Evolutionary conservation across 331 rosid genomes (phyloP).

Genomic region (Malus hybrid): DNA sequence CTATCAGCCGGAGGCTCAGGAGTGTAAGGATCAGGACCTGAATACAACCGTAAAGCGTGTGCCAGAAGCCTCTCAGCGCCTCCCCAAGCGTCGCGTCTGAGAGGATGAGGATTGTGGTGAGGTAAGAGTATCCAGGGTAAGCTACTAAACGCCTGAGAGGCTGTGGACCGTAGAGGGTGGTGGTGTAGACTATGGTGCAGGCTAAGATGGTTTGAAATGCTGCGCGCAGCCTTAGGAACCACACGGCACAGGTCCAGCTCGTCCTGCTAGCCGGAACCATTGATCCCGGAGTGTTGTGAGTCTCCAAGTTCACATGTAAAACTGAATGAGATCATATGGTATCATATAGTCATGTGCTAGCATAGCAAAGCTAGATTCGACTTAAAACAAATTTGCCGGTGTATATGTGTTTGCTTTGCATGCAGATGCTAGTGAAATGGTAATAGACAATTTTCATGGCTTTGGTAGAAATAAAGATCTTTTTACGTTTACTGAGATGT

Average conservation of each 20-base stretch:
- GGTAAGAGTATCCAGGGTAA: slow-evolving; percentile 68
- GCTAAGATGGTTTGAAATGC: slow-evolving; percentile 51
- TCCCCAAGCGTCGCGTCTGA: slow-evolving; percentile 56
- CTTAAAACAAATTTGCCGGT: not conserved
- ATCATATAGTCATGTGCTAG: too few relatives aligned
- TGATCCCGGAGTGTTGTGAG: not conserved
- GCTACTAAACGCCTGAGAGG: slow-evolving; percentile 24
- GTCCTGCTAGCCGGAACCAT: not conserved
- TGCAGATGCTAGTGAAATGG: not conserved
- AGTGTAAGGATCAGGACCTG: slow-evolving; percentile 52
- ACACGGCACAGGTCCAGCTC: slow-evolving; percentile 10
- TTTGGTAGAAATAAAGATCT: not conserved
- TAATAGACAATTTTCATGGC: not conserved
- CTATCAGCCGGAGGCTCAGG: slow-evolving; percentile 40
- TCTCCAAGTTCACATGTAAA: not conserved
- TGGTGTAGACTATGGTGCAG: slow-evolving; percentile 39
- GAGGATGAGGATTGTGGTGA: slow-evolving; percentile 45
- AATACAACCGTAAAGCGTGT: slow-evolving; percentile 41
- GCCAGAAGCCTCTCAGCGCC: slow-evolving; percentile 46
- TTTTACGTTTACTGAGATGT: not conserved
- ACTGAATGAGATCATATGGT: not conserved
- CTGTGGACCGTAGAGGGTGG: slow-evolving; percentile 44
- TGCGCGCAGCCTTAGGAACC: slow-evolving; percentile 36
- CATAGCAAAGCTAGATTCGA: not conserved
- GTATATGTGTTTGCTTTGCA: not conserved